Base-by-base conservation (phyloP, 768 basidiomycete species). In the Mycena epipterygia region DNA sequence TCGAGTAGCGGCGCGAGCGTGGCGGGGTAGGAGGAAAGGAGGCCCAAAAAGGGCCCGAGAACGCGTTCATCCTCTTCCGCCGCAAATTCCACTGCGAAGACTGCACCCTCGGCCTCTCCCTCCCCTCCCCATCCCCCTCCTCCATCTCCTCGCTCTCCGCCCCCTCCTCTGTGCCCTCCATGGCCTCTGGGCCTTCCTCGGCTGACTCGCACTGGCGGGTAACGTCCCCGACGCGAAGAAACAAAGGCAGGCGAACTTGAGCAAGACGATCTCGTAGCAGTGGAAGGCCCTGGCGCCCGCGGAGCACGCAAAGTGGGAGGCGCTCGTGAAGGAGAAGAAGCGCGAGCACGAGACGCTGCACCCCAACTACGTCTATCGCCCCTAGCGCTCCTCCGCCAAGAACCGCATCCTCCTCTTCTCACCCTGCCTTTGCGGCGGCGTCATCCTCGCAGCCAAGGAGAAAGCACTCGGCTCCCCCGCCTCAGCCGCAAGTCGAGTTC, bases 51-150 rank as follows among this genome's bases (percentile, higher is more conserved):
- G 84, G 93, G 93, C 41, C n/a, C 37, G 37, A 29, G n/a, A 94
- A 94, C 75, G 93, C 93, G 14, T 94, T 94, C 84, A 94, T 94
- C 79, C 87, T 94, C 64, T 94, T 94, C 87, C 89, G 93, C 66
- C 87, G 92, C 73, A 90, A 91, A 76, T 92, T n/a, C n/a, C n/a
- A 91, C 81, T 92, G 90, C 80, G 90, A 92, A 81, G 90, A 92
- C 53, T 88, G 90, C 23, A 46, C 61, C 32, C 46, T 48, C 46
- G 30, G 17, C 29, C 13, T 23, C 25, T 7, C n/a, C n/a, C n/a
- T n/a, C n/a, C 16, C 42, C 8, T 41, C 63, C 52, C n/a, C 66
- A 0, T 42, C 71, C 12, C 64, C 61, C n/a, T n/a, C n/a, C n/a
- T n/a, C n/a, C n/a, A n/a, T n/a, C n/a, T n/a, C n/a, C n/a, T n/a